phyloP scores from a whole-genome alignment of 306 rosid species.

The Cicer cuneatum region DNA sequence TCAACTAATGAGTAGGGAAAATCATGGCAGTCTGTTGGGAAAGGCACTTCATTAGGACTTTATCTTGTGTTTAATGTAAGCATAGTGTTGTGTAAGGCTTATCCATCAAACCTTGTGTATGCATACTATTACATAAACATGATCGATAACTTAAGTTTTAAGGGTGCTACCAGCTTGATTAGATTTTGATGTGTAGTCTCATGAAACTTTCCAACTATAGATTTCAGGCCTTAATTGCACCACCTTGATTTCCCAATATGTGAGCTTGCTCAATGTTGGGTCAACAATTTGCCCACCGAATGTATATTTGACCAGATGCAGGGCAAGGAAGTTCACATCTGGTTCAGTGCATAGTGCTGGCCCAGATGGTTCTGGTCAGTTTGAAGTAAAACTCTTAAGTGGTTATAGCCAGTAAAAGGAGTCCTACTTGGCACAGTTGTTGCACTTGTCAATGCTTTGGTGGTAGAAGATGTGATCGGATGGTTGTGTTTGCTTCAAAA shows the following conservation, averaged over 20 bases:
- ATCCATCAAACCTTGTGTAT: background rate
- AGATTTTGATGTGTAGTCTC: background rate
- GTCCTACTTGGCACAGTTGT: background rate
- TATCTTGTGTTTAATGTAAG: background rate
- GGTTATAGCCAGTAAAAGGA: background rate
- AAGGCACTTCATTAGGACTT: background rate
- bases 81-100: background rate
- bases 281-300: too few relatives aligned
- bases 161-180: background rate
- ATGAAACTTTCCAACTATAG: background rate
- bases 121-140: background rate
- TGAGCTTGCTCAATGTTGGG: background rate
- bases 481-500: background rate
- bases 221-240: background rate
- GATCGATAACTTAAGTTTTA: background rate
- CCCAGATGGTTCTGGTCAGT: background rate
- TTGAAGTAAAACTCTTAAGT: background rate
- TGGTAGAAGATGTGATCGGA: background rate
- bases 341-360: too few relatives aligned
- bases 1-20: background rate
- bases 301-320: too few relatives aligned
- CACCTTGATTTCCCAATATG: background rate
- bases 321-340: too few relatives aligned
- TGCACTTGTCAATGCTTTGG: background rate
- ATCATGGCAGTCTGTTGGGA: background rate